These are phyloP conservation scores for Rehmannia glutinosa DNA, from an alignment of 257 asterid species.

Conservation along the genomic window DNA sequence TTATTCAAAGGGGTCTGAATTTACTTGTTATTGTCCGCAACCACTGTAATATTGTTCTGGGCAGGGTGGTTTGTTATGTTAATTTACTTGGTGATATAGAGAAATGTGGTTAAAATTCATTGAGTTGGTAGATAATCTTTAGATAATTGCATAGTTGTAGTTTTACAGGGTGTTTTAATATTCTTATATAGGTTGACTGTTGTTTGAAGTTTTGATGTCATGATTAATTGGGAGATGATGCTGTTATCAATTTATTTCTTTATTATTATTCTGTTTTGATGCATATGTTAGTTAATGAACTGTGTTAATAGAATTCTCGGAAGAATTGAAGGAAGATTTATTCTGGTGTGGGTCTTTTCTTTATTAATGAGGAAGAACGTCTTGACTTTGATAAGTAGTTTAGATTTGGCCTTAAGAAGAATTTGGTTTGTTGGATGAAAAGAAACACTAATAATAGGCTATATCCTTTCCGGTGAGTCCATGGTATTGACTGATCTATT, in stretches of 20 bases:
- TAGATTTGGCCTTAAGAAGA: too few relatives aligned
- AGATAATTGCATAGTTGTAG: neutral
- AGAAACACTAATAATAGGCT: too few relatives aligned
- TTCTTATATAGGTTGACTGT: neutral
- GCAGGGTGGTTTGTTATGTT: neutral
- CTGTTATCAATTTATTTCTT: neutral
- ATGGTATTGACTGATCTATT: neutral
- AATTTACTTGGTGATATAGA: neutral
- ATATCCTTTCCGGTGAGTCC: too few relatives aligned
- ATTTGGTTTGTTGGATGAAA: too few relatives aligned
- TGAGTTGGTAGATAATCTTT: neutral
- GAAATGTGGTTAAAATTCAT: neutral
- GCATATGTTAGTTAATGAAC: neutral
- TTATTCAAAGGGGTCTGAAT: neutral
- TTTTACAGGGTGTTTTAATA: too few relatives aligned
- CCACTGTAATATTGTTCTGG: neutral
- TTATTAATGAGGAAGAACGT: neutral
- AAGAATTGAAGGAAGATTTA: neutral
- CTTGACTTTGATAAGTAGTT: too few relatives aligned
- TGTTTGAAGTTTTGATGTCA: neutral
- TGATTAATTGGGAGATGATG: neutral
- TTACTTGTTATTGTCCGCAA: too few relatives aligned
- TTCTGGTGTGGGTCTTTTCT: neutral
- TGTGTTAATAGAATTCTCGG: neutral
- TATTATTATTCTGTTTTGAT: too few relatives aligned